Conservation (phyloP, 2,329 filamentous ascomycete genomes). For the Fusarium floridanum region DNA sequence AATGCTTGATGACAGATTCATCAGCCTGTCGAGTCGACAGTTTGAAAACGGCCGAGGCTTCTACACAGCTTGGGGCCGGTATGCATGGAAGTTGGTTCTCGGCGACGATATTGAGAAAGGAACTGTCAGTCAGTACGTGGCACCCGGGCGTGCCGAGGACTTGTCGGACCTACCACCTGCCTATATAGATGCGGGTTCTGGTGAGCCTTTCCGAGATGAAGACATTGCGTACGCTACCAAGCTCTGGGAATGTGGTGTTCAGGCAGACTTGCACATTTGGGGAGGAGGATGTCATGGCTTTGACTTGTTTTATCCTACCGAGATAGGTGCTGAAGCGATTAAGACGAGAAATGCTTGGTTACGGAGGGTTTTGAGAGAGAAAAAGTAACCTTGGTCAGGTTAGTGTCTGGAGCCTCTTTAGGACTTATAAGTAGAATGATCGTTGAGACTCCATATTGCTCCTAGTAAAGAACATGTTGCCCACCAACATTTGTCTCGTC, state of each 20-base stretch:
- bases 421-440: neutral
- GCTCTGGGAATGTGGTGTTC: conserved; percentile 22
- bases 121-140: conserved; percentile 10
- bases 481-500: neutral
- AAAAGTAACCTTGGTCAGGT: neutral
- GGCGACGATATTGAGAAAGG: neutral
- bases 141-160: conserved; percentile 18
- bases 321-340: conserved; percentile 9
- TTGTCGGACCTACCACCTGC: conserved; percentile 8
- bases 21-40: conserved; percentile 11
- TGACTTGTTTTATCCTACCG: conserved; percentile 12
- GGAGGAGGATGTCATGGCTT: conserved; percentile 28
- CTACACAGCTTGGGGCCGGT: conserved; percentile 4
- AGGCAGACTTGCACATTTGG: conserved; percentile 29
- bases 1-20: conserved; percentile 27
- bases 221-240: conserved; percentile 19
- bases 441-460: neutral
- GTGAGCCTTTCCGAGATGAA: conserved; percentile 30
- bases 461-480: neutral
- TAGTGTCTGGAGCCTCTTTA: accelerated
- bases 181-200: conserved; percentile 25
- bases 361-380: neutral
- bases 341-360: conserved; percentile 7
- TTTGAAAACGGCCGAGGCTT: conserved; percentile 17
- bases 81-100: conserved; percentile 18